Evolutionary conservation across 2,329 filamentous ascomycete species (phyloP), one percentile per base, ranked within the genome.

Genomic region (Pseudogymnoascus sp.): DNA sequence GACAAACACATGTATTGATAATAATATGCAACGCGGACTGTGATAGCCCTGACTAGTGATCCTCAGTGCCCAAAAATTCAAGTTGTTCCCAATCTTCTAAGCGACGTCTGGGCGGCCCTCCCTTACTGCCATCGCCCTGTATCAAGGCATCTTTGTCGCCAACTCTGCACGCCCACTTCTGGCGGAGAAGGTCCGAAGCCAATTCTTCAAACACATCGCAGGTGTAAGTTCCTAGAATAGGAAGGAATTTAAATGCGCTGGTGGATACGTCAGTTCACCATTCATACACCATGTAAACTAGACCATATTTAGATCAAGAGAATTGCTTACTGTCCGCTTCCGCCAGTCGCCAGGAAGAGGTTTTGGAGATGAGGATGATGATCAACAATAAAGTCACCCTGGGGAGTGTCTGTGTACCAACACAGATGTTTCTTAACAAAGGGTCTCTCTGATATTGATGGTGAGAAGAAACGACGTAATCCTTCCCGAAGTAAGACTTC

Each of bases 321-420:
- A 33, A 23, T 58, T 60, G 11, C 58, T 38, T 60, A 60, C 58
- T 80, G 78, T 35, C 79, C 79, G 22, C 76, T 77, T 0, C 79
- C 79, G 0, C 79, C 80, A 0, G 78, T 80, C 0, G 79, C 80
- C 1, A 82, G 33, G 63, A 82, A 82, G 0, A 82, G 64, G 0
- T 78, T 76, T 2, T 75, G 67, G 6, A 79, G 73, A 1, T 63
- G 63, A 0, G 84, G 84, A 64, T 87, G 83, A 62, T 81, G 76
- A 19, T 81, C 79, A 23, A 87, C 78, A 52, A 87, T 77, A 69
- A 87, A 88, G 66, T 88, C 81, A 1, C 83, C 84, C n/a, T 78
- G 78, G 0, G 83, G 83, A 63, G 85, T 87, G 72, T 87, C 85
- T 3, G 80, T 84, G 67, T 87, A 87, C 84, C 84, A 87, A 67